Base-by-base conservation (phyloP, 2,329 filamentous ascomycete species). In the Diaporthe amygdali region DNA sequence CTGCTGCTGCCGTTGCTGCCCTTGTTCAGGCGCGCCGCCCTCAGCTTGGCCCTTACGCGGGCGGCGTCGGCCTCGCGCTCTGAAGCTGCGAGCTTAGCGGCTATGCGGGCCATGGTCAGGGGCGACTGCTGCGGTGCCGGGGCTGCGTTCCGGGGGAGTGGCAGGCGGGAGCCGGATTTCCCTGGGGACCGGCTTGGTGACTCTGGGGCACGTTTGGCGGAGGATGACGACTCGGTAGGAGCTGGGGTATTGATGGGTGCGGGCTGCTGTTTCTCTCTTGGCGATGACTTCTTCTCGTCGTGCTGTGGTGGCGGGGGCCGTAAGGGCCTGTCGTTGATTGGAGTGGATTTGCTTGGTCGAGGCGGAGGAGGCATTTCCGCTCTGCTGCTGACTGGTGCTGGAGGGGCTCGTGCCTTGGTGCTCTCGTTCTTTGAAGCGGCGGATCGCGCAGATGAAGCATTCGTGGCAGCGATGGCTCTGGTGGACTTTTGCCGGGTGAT, bases 61-160 rank as follows among this genome's bases (percentile, higher is more conserved):
- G 89, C 89, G 1, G 90, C 90, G 74, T 91, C 89, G 5, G 90
- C 90, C 67, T 91, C 89, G 22, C 88, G 84, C 74, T 92, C 90
- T 0, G 89, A 89, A 2, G 90, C 90, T 0, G 89, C 90, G 0
- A 92, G 83, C 78, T 92, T 92, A 34, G 89, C 89, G 0, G 88
- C 87, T 72, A 92, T 92, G 41, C 83, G 86, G 10, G 88, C 87
- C 85, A 91, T 90, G 25, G 87, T 90, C 4, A 91, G 79, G 0
- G 89, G 89, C 34, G 86, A 89, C 73, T 90, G 88, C 61, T 87
- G 85, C 6, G 83, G 80, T 1, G 79, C 77, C 5, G 82, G 82
- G 22, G 76, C 76, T 30, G 79, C 69, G 70, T 79, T 76, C 72
- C 81, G 78, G 54, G 82, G 78, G n/a, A 84, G 74, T 7, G 78